A percentile compares a stretch with the other conserved stretches of the same genome.
Evolutionary conservation across 2,329 filamentous ascomycete genomes (phyloP).

Genomic region (Fusarium udum): DNA sequence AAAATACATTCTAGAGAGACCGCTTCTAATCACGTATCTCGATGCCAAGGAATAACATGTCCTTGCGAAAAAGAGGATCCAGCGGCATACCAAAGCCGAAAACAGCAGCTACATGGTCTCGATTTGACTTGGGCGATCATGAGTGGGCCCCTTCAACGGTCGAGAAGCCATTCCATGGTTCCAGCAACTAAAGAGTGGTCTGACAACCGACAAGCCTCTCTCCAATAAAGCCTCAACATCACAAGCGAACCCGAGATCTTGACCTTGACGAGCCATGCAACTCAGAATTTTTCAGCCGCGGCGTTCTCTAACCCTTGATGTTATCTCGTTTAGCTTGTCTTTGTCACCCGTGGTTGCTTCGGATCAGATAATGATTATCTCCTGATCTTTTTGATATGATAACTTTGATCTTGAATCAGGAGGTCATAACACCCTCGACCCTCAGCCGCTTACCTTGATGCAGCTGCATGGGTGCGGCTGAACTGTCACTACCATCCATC

Average conservation of each 20-base stretch:
- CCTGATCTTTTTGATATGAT: slow-evolving; percentile 35
- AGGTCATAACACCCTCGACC: neutral
- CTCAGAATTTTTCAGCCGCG: slow-evolving; percentile 9
- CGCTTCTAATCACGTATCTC: neutral
- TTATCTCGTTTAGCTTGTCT: neutral
- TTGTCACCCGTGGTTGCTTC: neutral
- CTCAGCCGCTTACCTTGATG: neutral
- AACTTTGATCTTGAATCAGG: slow-evolving; percentile 27
- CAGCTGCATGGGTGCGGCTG: slow-evolving; percentile 12
- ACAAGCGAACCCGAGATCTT: neutral
- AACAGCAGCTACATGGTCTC: slow-evolving; percentile 18
- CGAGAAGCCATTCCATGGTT: slow-evolving; percentile 32
- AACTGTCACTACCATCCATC: slow-evolving; percentile 7
- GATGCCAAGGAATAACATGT: neutral
- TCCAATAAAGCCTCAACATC: neutral
- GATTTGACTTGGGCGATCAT: slow-evolving; percentile 3
- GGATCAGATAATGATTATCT: slow-evolving; percentile 25
- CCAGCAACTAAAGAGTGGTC: slow-evolving; percentile 2
- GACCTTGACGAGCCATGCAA: neutral
- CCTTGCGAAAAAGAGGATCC: slow-evolving; percentile 17
- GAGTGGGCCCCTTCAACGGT: slow-evolving; percentile 29
- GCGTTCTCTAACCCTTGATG: neutral
- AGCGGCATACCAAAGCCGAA: slow-evolving; percentile 38
- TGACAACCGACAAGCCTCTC: neutral
- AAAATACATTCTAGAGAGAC: neutral